Percentiles rank a stretch among this genome's conserved stretches.
Conservation (phyloP, 2,329 filamentous ascomycete species). For the Stachybotrys chlorohalonatus region DNA sequence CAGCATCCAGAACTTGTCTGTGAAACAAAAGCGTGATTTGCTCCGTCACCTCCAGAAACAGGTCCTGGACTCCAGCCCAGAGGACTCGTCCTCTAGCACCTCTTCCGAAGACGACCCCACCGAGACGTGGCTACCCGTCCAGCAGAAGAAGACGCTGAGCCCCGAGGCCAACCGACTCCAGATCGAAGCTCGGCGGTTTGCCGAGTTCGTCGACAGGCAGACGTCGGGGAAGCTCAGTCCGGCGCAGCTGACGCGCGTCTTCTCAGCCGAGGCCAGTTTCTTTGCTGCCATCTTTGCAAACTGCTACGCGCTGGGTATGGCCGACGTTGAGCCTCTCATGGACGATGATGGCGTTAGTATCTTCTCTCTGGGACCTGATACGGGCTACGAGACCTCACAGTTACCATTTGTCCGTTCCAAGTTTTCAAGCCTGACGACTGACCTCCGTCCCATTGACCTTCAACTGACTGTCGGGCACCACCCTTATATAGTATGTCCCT, state of each 20-base stretch:
- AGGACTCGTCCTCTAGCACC: neutral
- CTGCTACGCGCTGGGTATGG: conserved; percentile 22
- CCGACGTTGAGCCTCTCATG: conserved; percentile 13
- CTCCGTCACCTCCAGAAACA: conserved; percentile 12
- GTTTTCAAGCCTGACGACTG: conserved; percentile 13
- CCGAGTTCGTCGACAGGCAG: conserved; percentile 7
- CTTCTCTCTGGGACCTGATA: conserved; percentile 16
- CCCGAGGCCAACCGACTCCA: neutral
- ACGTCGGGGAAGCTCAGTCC: conserved; percentile 4
- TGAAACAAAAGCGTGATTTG: conserved; percentile 11
- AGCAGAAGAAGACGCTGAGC: neutral
- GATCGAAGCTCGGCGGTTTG: conserved; percentile 7
- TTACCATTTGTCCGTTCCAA: conserved; percentile 13
- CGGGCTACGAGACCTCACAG: conserved; percentile 12
- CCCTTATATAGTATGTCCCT: conserved; percentile 18
- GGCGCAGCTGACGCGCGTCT: conserved; percentile 7
- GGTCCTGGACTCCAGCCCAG: conserved; percentile 1
- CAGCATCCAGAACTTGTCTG: conserved; percentile 7
- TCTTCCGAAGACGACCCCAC: neutral
- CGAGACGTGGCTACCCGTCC: neutral
- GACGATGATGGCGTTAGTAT: conserved; percentile 18
- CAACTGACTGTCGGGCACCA: conserved; percentile 24
- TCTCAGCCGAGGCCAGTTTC: conserved; percentile 12
- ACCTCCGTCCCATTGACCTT: conserved; percentile 20
- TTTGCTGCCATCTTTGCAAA: conserved; percentile 27